Conservation (phyloP, 2,329 filamentous ascomycete genomes). For the Trichoderma asperellum region DNA sequence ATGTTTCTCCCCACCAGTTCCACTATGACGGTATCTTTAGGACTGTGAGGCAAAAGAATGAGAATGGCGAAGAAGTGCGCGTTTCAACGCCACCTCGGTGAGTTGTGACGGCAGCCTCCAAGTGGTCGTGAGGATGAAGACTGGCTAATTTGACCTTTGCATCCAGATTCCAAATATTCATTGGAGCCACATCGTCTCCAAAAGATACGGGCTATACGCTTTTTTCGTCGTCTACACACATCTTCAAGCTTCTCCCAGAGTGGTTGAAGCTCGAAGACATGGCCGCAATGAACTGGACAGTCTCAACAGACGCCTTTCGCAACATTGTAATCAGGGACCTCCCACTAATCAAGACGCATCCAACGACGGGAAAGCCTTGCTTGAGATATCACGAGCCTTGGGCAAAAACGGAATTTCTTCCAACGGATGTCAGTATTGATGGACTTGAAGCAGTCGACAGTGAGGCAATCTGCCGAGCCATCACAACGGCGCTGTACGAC, state of each 20-base stretch:
- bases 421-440: conserved; percentile 51
- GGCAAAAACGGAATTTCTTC: conserved; percentile 58
- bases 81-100: conserved; percentile 50
- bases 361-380: conserved; percentile 50
- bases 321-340: conserved; percentile 48
- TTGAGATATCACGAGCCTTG: conserved; percentile 60
- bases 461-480: conserved; percentile 42
- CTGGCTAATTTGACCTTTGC: background rate
- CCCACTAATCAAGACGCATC: conserved; percentile 51
- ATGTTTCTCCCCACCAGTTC: conserved; percentile 38
- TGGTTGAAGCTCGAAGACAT: conserved; percentile 45
- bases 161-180: conserved; percentile 56
- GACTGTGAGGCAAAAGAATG: conserved; percentile 46
- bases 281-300: conserved; percentile 51
- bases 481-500: conserved; percentile 53
- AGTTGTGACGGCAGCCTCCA: conserved; percentile 27
- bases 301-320: conserved; percentile 53
- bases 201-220: conserved; percentile 57
- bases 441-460: conserved; percentile 39
- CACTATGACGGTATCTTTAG: conserved; percentile 63
- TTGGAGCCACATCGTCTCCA: conserved; percentile 51
- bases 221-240: conserved; percentile 55
- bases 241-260: conserved; percentile 52
- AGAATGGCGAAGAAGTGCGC: conserved; percentile 46
- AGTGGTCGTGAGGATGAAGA: too few species aligned